Evolutionary conservation across 371 early-diverging fungal species (phyloP).

Genomic region (Batrachochytrium dendrobatidis): DNA sequence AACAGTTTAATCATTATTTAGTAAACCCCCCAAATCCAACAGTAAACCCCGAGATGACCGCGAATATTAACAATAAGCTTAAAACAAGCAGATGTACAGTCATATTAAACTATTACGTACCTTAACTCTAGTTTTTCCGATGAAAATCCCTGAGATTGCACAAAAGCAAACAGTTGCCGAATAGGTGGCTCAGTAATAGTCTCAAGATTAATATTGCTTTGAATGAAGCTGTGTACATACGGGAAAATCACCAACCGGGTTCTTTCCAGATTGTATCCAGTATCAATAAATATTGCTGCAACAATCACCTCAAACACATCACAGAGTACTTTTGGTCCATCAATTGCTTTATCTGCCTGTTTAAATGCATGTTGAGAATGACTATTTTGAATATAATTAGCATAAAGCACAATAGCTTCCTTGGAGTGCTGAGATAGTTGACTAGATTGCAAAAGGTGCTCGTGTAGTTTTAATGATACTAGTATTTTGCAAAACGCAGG

Average conservation of each 20-base stretch:
- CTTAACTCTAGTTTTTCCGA: constrained; percentile 25
- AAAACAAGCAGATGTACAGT: too few species aligned
- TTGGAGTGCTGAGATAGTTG: too few species aligned
- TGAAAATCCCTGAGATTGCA: constrained; percentile 27
- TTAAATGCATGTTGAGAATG: constrained; percentile 6
- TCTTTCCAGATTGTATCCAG: constrained; percentile 52
- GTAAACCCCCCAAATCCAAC: too few species aligned
- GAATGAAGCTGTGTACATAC: constrained; percentile 19
- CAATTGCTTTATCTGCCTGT: constrained; percentile 12
- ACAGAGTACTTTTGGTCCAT: constrained; percentile 38
- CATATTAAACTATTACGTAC: too few species aligned
- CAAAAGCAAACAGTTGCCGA: constrained; percentile 28
- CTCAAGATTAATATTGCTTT: constrained; percentile 22
- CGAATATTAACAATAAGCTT: too few species aligned
- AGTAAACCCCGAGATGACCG: too few species aligned
- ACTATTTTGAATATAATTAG: too few species aligned
- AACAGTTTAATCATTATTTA: too few species aligned
- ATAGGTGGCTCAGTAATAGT: constrained; percentile 30
- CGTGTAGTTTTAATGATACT: too few species aligned
- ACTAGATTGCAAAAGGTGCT: too few species aligned
- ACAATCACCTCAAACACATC: constrained; percentile 33
- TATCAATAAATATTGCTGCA: constrained; percentile 83
- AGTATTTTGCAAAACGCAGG: too few species aligned
- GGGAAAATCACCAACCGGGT: constrained; percentile 30
- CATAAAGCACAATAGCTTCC: too few species aligned